Evolutionary conservation across 192 early-diverging fungal genomes (phyloP).

Genomic region (Spinellus fusiger): DNA sequence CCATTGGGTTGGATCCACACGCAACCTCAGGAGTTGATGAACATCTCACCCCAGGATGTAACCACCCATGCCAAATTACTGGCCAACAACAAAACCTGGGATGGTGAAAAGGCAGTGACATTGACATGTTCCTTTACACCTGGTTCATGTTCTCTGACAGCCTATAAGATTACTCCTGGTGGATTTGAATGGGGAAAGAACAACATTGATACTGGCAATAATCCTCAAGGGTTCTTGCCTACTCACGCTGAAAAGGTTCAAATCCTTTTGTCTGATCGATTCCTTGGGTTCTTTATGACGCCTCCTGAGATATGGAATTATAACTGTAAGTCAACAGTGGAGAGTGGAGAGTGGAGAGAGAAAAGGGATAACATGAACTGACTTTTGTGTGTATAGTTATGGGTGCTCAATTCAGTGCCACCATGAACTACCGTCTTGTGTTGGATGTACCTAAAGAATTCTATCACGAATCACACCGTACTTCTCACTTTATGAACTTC

Average conservation of each 20-base stretch:
- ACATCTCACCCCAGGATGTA: slow-evolving; percentile 87
- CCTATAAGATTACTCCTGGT: slow-evolving; percentile 91
- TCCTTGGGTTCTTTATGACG: slow-evolving; percentile 98
- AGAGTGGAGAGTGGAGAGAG: too few species aligned
- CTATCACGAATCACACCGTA: slow-evolving; percentile 93
- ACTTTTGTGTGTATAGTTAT: slow-evolving; percentile 61
- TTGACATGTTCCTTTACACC: slow-evolving; percentile 98
- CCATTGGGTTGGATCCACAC: slow-evolving; percentile 98
- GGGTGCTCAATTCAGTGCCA: slow-evolving; percentile 85
- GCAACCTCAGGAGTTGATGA: slow-evolving; percentile 87
- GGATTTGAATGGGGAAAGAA: slow-evolving; percentile 97
- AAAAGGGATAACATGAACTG: background rate
- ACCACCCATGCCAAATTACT: slow-evolving; percentile 87
- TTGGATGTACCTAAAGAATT: slow-evolving; percentile 95
- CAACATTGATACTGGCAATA: slow-evolving; percentile 83
- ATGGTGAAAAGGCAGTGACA: slow-evolving; percentile 89
- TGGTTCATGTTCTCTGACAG: slow-evolving; percentile 92
- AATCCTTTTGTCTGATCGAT: slow-evolving; percentile 92
- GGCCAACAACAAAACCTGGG: slow-evolving; percentile 85
- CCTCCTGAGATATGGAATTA: slow-evolving; percentile 98
- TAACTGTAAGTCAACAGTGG: slow-evolving; percentile 26
- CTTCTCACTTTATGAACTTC: slow-evolving; percentile 95
- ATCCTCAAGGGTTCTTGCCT: slow-evolving; percentile 82
- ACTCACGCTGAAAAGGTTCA: slow-evolving; percentile 95
- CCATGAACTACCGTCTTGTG: slow-evolving; percentile 88